These are phyloP conservation scores for Verticillium klebahnii DNA, from an alignment of 2,329 filamentous ascomycete species.

Conservation along the genomic window DNA sequence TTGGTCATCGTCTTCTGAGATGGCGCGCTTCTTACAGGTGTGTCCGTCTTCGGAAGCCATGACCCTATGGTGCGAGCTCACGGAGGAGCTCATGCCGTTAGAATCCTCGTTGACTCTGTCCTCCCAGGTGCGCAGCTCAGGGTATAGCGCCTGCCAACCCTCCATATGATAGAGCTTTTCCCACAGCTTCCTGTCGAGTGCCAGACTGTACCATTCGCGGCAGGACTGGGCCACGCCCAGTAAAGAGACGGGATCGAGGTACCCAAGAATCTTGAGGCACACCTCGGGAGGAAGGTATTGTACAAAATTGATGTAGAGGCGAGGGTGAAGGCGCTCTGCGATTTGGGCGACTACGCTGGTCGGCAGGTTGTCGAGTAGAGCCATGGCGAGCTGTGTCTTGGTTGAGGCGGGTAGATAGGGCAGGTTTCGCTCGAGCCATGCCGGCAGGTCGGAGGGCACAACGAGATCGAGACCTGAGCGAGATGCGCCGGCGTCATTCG, in stretches of 20 bases:
- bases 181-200: constrained; percentile 84
- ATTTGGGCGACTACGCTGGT: constrained; percentile 77
- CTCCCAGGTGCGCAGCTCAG: constrained; percentile 65
- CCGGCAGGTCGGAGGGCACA: constrained; percentile 39
- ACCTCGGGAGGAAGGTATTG: constrained; percentile 83
- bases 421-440: constrained; percentile 46
- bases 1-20: constrained; percentile 44
- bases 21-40: constrained; percentile 49
- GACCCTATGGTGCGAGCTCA: constrained; percentile 36
- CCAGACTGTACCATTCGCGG: constrained; percentile 73
- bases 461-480: constrained; percentile 17
- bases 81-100: constrained; percentile 21
- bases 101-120: constrained; percentile 46
- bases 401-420: constrained; percentile 42
- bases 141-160: constrained; percentile 72
- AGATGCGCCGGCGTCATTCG: constrained; percentile 14
- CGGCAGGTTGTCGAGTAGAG: constrained; percentile 70
- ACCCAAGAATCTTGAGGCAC: constrained; percentile 82
- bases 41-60: constrained; percentile 44
- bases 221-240: constrained; percentile 76
- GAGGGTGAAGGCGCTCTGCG: constrained; percentile 72
- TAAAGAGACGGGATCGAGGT: constrained; percentile 76
- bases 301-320: constrained; percentile 91
- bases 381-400: constrained; percentile 66
- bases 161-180: constrained; percentile 75